Evolutionary conservation across 441 rosid species (phyloP), one percentile per base, ranked within the genome.

Genomic region (Kokia cookei): DNA sequence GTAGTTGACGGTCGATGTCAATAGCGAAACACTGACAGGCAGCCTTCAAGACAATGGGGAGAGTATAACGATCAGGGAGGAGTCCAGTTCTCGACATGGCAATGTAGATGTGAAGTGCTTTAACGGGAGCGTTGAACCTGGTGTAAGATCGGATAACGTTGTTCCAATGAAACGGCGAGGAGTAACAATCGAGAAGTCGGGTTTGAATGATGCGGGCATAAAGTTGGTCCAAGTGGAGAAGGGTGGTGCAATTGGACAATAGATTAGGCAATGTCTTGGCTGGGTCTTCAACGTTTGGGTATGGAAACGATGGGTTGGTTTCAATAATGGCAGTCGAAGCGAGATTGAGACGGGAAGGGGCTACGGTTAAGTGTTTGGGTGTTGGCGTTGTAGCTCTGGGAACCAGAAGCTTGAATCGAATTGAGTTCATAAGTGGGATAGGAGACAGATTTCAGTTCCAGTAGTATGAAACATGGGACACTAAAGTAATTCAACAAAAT

Each of bases 21-120:
- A 85, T 19, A 35, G 79, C 82, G 15, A 84, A 87, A 65, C 71
- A n/a, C 3, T 85, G 91, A 69, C 81, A 74, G 15, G 81, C 66
- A 13, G 96, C 87, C 81, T 93, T 93, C 48, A 87, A 72, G 17
- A 73, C 67, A 7, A 93, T 87, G 1, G 97, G 98, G 32, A 93
- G 67, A 40, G 96, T 86, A 66, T 85, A 93, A 60, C 76, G 83
- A 79, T 93, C 98, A 0, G 97, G 96, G 47, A 69, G 55, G 29
- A 88, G 81, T 8, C 84, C 81, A 1, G 88, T 83, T 47, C 89
- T 83, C 6, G 83, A 83, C 97, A 93, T 93, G 64, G 60, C 78
- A 0, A 84, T 29, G 45, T 83, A 91, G 45, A 86, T 71, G 2
- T 42, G 73, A 35, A 91, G 15, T 0, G 93, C 85, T 75, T 82